Percentiles rank a stretch among this genome's conserved stretches.
Evolutionary conservation across 495 filamentous ascomycete genomes (phyloP).

Genomic region (Immersiella caudata): DNA sequence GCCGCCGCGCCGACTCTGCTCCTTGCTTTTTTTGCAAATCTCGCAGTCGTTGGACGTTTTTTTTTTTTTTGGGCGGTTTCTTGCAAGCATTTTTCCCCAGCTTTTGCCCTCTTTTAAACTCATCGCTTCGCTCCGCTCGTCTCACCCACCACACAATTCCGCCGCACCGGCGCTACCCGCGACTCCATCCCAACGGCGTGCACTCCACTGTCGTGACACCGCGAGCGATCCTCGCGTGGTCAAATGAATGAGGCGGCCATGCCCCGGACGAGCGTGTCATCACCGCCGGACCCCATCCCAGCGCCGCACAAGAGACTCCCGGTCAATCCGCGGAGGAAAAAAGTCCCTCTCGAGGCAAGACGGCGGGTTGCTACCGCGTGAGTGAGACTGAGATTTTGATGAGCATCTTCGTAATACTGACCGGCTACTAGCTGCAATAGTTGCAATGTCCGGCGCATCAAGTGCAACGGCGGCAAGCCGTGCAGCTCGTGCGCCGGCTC

Average conservation of each 20-base stretch:
- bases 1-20: no score
- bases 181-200: not conserved
- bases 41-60: no score
- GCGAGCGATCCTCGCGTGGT: not conserved
- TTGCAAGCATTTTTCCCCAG: no score
- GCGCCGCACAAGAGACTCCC: slow-evolving; percentile 32
- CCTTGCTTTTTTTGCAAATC: no score
- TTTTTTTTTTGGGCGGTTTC: no score
- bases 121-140: no score
- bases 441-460: slow-evolving; percentile 50
- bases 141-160: no score
- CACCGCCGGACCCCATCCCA: not conserved
- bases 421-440: slow-evolving; percentile 42
- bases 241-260: slow-evolving; percentile 24
- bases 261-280: slow-evolving; percentile 17
- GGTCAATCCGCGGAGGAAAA: slow-evolving; percentile 43
- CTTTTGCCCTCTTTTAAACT: no score
- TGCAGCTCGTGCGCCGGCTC: slow-evolving; percentile 38
- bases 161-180: no score
- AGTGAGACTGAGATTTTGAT: slow-evolving; percentile 25
- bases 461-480: slow-evolving; percentile 45
- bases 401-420: no score
- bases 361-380: slow-evolving; percentile 43
- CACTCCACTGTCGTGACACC: not conserved
- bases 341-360: slow-evolving; percentile 39